Evolutionary conservation across 495 filamentous ascomycete genomes (phyloP), one percentile per base, ranked within the genome.

Genomic region (Neurospora sp.): DNA sequence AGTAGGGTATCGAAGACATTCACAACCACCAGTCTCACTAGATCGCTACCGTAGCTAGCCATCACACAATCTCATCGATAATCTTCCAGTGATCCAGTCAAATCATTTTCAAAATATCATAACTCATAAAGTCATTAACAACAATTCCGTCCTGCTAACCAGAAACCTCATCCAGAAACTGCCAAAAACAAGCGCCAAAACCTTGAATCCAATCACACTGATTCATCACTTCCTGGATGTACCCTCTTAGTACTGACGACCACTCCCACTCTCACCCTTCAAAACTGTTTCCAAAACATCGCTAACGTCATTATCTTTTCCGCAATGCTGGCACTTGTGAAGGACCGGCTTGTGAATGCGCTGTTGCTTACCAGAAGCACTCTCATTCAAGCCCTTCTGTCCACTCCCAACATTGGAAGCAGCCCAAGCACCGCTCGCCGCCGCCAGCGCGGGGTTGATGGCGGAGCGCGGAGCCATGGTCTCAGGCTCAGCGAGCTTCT

Each of bases 261-360:
- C 20, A 10, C 10, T 0, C 4, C 0, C 48, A 65, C 53, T 61
- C 70, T 31, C 70, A 41, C 40, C 41, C 38, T 68, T 59, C 65
- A 40, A 11, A 35, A 2, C 42, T 40, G 20, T 42, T 59, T 22
- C 40, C 61, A 69, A 20, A 71, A 31, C 75, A 65, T 44, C 77
- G 53, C 76, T 77, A 40, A 81, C 77, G 75, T 81, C 79, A 71
- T 80, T 80, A n/a, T 81, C 79, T n/a, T 73, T 68, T 1, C 79
- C 79, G 39, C 80, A 82, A 69, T 78, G 78, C 71, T 73, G 71
- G 53, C 80, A 83, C 73, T 70, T 72, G 42, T 82, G 77, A 72
- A 77, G 4, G 12, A 80, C 72, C 72, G 69, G 73, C 39, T 73
- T 69, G 22, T 69, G 76, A 1, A 14, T 31, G 12, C 53, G 53